These are phyloP conservation scores for Kwoniella dendrophila DNA, from an alignment of 768 basidiomycete genomes.

Conservation along the genomic window DNA sequence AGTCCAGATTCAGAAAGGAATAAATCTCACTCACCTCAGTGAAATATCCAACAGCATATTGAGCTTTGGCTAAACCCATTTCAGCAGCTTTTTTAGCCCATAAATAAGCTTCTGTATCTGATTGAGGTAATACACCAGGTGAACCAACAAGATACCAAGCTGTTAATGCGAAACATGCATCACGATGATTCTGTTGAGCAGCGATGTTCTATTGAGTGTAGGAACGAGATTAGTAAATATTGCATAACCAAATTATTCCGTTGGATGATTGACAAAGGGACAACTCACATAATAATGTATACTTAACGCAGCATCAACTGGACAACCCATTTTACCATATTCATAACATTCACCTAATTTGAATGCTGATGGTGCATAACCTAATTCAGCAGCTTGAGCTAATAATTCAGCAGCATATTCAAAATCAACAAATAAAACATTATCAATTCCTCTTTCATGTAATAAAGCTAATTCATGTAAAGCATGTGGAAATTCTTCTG, in stretches of 20 bases:
- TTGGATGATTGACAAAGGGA: neutral
- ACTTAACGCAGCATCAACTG: constrained; percentile 91
- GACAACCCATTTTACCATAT: constrained; percentile 98
- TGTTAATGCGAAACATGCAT: constrained; percentile 96
- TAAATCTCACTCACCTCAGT: constrained; percentile 64
- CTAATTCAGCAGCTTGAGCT: constrained; percentile 92
- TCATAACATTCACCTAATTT: constrained; percentile 97
- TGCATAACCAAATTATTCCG: too few species aligned
- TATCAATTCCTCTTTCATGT: constrained; percentile 96
- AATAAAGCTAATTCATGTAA: constrained; percentile 90
- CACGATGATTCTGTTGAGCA: constrained; percentile 93
- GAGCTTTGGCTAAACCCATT: constrained; percentile 85
- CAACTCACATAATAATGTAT: constrained; percentile 93
- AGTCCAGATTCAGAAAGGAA: too few species aligned
- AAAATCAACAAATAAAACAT: constrained; percentile 93
- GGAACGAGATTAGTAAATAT: neutral
- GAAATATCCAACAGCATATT: constrained; percentile 98
- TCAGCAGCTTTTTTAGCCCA: constrained; percentile 98
- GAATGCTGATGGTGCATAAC: constrained; percentile 94
- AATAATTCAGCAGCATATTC: constrained; percentile 93
- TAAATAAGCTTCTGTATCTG: constrained; percentile 94
- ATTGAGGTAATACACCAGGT: constrained; percentile 94
- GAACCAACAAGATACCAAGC: constrained; percentile 99
- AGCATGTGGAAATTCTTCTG: constrained; percentile 93
- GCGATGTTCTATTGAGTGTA: constrained; percentile 76